Percentiles rank a stretch among this genome's conserved stretches.
phyloP scores from a whole-genome alignment of 352 stramenopile genomes.

The Salisapilia sapeloensis region DNA sequence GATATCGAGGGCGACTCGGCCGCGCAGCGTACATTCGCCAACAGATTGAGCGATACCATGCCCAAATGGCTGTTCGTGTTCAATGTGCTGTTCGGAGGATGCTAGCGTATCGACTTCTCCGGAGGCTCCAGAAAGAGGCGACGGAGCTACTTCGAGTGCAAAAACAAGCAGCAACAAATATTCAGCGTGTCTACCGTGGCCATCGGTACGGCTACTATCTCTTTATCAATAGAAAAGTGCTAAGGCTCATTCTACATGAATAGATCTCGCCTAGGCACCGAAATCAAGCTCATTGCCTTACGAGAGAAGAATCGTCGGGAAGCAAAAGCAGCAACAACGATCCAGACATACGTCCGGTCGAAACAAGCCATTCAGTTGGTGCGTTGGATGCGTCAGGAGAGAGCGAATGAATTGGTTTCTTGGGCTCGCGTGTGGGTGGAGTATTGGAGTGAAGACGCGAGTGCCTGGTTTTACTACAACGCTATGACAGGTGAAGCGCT shows the following conservation, averaged over 20 bases:
- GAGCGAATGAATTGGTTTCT: constrained; percentile 16
- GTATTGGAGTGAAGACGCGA: constrained; percentile 60
- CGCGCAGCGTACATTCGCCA: constrained; percentile 38
- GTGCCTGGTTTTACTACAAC: constrained; percentile 71
- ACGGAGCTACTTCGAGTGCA: constrained; percentile 11
- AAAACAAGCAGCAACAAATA: constrained; percentile 21
- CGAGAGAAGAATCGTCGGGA: constrained; percentile 35
- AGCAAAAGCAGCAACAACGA: constrained; percentile 34
- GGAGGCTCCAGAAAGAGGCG: constrained; percentile 13
- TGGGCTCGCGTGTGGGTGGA: constrained; percentile 40
- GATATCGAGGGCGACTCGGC: constrained; percentile 48
- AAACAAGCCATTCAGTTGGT: constrained; percentile 25
- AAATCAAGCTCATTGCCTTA: constrained; percentile 44
- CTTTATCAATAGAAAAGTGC: constrained; percentile 1
- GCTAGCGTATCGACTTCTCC: constrained; percentile 14
- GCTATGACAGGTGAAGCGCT: constrained; percentile 48
- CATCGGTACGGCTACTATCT: constrained; percentile 20
- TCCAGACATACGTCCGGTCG: constrained; percentile 35
- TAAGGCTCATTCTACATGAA: background rate
- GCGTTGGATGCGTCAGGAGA: constrained; percentile 10
- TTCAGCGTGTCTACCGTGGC: constrained; percentile 57
- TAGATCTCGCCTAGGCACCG: constrained; percentile 37
- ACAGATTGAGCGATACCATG: constrained; percentile 31
- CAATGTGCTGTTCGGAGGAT: constrained; percentile 24
- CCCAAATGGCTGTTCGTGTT: constrained; percentile 26